phyloP scores from a whole-genome alignment of 1,284 basidiomycete genomes.

The Malassezia brasiliensis region DNA sequence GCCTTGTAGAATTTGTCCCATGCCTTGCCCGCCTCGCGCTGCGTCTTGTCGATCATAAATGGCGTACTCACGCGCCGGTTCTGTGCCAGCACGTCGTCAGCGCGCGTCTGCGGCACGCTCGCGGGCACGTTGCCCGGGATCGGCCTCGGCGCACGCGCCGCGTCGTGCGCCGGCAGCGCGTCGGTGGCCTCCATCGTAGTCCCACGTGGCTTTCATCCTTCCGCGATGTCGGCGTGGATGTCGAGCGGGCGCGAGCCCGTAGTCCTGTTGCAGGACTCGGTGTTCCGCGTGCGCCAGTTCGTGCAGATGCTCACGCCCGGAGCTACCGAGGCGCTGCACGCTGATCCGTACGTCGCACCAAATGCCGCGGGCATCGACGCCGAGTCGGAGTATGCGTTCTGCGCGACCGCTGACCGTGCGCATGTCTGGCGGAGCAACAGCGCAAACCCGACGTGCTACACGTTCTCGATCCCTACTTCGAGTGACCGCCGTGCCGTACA shows the following conservation, averaged over 20 bases:
- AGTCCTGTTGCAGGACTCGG: constrained; percentile 13
- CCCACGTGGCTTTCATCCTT: background rate
- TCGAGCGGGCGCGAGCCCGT: constrained; percentile 1
- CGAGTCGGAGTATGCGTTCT: constrained; percentile 13
- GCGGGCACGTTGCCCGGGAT: constrained; percentile 9
- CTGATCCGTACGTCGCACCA: constrained; percentile 9
- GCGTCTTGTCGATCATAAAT: constrained; percentile 34
- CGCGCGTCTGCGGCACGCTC: background rate
- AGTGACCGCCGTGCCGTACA: background rate
- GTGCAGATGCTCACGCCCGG: background rate
- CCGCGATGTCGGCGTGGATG: constrained; percentile 3
- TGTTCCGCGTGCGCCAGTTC: constrained; percentile 7
- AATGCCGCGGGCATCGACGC: constrained; percentile 10
- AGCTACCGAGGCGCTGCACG: constrained; percentile 3
- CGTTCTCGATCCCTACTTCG: background rate
- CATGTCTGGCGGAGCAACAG: constrained; percentile 13
- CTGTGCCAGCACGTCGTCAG: constrained; percentile 16
- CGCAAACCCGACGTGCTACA: constrained; percentile 3
- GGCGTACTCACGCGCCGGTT: constrained; percentile 30
- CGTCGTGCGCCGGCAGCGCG: background rate
- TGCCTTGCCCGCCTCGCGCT: constrained; percentile 32
- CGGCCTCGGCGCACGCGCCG: background rate
- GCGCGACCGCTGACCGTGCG: background rate
- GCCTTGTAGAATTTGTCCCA: constrained; percentile 49
- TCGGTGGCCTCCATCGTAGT: background rate